Conservation (phyloP, 768 basidiomycete genomes). For the Leucocoprinus leucothites region DNA sequence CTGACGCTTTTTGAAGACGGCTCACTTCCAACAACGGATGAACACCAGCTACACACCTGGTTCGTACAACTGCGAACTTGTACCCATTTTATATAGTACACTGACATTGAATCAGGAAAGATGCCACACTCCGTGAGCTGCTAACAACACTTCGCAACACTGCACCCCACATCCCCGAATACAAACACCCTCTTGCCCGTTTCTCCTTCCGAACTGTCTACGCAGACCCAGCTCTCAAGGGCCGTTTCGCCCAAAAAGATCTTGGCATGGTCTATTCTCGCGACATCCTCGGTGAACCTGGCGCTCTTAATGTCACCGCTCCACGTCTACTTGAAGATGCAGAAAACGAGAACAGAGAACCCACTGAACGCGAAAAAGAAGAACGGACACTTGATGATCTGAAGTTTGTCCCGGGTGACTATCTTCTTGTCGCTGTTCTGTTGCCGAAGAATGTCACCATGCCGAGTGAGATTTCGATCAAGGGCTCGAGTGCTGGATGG, state of each 20-base stretch:
- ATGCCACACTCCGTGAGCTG: constrained; percentile 77
- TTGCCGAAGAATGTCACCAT: constrained; percentile 64
- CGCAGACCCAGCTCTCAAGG: constrained; percentile 69
- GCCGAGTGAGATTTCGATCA: constrained; percentile 51
- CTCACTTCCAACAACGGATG: constrained; percentile 71
- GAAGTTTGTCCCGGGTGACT: constrained; percentile 79
- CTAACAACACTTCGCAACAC: constrained; percentile 73
- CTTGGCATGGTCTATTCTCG: constrained; percentile 80
- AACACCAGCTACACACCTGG: constrained; percentile 84
- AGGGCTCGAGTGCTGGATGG: constrained; percentile 38
- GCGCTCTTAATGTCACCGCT: constrained; percentile 53
- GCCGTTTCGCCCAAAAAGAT: constrained; percentile 72
- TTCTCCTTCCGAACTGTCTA: constrained; percentile 81
- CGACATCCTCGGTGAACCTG: constrained; percentile 81
- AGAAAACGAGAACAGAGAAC: constrained; percentile 16
- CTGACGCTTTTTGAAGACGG: constrained; percentile 76
- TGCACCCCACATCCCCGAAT: constrained; percentile 65
- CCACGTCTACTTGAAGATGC: constrained; percentile 57
- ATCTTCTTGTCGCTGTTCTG: constrained; percentile 68
- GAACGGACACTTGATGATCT: constrained; percentile 78
- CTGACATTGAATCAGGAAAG: constrained; percentile 53
- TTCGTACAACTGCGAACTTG: constrained; percentile 23
- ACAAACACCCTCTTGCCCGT: constrained; percentile 77
- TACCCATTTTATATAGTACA: not conserved
- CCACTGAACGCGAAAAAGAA: constrained; percentile 43